Percentiles rank a stretch among this genome's conserved stretches.
These are phyloP conservation scores for Nectriaceae sp. DNA, from an alignment of 2,329 filamentous ascomycete genomes.

Conservation along the genomic window DNA sequence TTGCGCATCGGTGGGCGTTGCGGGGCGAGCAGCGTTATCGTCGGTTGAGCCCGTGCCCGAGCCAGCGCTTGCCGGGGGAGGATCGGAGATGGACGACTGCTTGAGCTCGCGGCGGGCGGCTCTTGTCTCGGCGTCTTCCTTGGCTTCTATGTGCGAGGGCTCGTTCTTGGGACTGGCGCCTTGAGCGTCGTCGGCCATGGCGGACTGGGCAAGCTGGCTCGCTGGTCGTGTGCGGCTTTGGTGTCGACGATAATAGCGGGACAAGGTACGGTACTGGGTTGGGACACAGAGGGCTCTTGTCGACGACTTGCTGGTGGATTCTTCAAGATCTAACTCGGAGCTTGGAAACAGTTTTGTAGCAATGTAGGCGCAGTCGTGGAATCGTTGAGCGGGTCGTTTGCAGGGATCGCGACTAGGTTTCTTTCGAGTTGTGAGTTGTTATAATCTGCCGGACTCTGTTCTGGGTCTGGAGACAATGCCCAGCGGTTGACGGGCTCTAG, in stretches of 20 bases:
- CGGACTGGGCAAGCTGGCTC: no score
- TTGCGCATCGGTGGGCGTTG: constrained; percentile 37
- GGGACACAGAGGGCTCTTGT: no score
- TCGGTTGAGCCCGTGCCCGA: constrained; percentile 17
- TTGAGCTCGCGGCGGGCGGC: constrained; percentile 65
- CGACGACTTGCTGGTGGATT: no score
- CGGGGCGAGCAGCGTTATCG: constrained; percentile 28
- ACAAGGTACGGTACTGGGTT: constrained; percentile 1
- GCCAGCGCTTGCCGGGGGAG: constrained; percentile 26
- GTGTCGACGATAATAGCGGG: constrained; percentile 17
- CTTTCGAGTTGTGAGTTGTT: neutral
- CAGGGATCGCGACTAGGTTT: neutral
- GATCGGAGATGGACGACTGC: constrained; percentile 63
- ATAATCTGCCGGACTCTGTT: neutral
- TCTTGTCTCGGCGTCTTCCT: constrained; percentile 64
- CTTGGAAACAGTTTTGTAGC: no score
- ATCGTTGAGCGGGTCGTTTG: no score
- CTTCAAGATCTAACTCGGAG: no score
- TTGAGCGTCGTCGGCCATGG: constrained; percentile 49
- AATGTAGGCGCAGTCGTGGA: no score
- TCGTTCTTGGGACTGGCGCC: constrained; percentile 43
- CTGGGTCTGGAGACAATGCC: neutral
- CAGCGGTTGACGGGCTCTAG: constrained; percentile 3
- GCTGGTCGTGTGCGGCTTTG: constrained; percentile 14
- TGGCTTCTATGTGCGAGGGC: constrained; percentile 35